Base-by-base conservation (phyloP, 2,329 filamentous ascomycete species). In the Davidsoniella virescens region DNA sequence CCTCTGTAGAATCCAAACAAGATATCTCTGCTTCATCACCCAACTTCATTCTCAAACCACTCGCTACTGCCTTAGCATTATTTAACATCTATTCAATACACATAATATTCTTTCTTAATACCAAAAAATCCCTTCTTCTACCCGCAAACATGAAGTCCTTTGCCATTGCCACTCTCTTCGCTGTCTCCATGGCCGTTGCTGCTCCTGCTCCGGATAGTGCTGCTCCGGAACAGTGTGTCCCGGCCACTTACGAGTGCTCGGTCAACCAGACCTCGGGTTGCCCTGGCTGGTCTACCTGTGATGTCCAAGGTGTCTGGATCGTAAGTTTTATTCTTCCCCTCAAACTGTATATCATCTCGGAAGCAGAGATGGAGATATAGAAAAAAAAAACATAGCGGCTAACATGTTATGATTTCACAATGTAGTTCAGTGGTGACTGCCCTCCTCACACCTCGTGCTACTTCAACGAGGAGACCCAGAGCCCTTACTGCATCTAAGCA, bases 401-500 rank as follows among this genome's bases (percentile, higher is more conserved):
- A 45, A 50, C 23, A 36, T 9, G n/a, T 7, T 33, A 9, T 33
- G 20, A 12, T 53, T 47, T 6, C 49, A 43, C n/a, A 44, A 14
- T 37, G 7, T 37, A 66, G 64, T 58, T 53, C 47, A 61, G 57
- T 18, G 64, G 64, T 9, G 50, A 52, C 49, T 66, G 64, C 54
- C 63, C 63, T 8, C 63, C 62, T 53, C 55, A 64, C 47, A 65
- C 63, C 14, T 37, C 56, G 36, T 66, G 64, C 59, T 60, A 61
- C 58, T 66, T 66, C 60, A 59, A 61, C 58, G 37, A 55, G 39
- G 50, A 55, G 38, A 66, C 59, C 58, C 47, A 54, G 45, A 65
- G 62, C 61, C 64, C 64, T 53, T 66, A 66, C 62, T 66, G 64
- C 47, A 60, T 67, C 7, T 45, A 44, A 23, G 16, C 14, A 7